Base-by-base conservation (phyloP, 1,284 basidiomycete genomes). In the Somion occarium region DNA sequence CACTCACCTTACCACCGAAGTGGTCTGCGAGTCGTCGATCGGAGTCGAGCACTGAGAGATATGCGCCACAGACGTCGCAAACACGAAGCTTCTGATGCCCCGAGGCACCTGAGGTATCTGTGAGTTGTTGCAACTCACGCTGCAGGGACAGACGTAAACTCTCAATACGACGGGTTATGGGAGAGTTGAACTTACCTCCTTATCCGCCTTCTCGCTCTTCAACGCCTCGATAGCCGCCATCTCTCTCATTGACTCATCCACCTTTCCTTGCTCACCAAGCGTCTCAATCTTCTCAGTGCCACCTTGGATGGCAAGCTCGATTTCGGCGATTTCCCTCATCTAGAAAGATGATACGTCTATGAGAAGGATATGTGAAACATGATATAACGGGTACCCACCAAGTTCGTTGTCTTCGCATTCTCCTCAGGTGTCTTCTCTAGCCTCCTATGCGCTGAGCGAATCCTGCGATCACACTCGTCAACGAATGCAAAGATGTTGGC, bases 281-380 rank as follows among this genome's bases (percentile, higher is more conserved):
- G 84, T 80, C 73, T 99, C 97, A 61, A 99, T 98, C 76, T 98
- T 98, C 68, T 95, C 91, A 50, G 96, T 99, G 44, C 94, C 95
- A 58, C 93, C 94, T 72, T 98, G 94, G 64, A 98, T 98, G 51
- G 97, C 95, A 57, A 98, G 75, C 75, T 99, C 96, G 65, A 99
- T 97, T 75, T 99, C 97, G 54, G 92, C 93, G 71, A 99, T 98
- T 80, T 99, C 97, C 60, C 94, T 83, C 94, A 99, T 99, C 91
- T 93, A 60, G 19, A 15, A 34, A 7, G 7, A 34, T 15, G 7
- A 34, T 34, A 34, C 15, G 30, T 7, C 15, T 34, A 34, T 7
- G 47, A 19, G 13, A 19, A 9, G 5, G 12, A 15, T 18, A 3
- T 22, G 7, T 19, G 20, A 7, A 30, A 5, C 30, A 27, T 5